Percentiles rank a stretch among this genome's conserved stretches.
These are phyloP conservation scores for Mycena vitilis DNA, from an alignment of 768 basidiomycete genomes.

Conservation along the genomic window DNA sequence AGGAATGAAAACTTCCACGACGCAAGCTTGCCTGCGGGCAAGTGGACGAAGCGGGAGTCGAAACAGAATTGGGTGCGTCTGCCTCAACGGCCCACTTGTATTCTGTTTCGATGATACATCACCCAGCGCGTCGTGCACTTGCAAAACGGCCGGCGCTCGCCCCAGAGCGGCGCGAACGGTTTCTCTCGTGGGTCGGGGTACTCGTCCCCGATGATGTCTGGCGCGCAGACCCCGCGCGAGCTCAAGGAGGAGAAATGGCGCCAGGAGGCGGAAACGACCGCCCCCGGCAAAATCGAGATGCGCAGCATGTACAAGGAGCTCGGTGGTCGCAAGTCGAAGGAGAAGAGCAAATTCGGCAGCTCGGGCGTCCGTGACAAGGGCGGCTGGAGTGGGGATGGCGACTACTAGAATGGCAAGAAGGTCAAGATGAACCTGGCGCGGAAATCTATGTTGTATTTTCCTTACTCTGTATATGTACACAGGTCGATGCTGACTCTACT, in stretches of 20 bases:
- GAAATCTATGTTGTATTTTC: slow-evolving; percentile 10
- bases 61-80: slow-evolving; percentile 87
- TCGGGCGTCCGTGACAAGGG: slow-evolving; percentile 78
- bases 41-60: slow-evolving; percentile 95
- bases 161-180: slow-evolving; percentile 42
- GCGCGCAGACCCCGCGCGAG: slow-evolving; percentile 84
- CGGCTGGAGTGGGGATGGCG: slow-evolving; percentile 65
- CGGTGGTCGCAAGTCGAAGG: slow-evolving; percentile 83
- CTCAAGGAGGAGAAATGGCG: slow-evolving; percentile 83
- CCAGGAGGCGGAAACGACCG: slow-evolving; percentile 60
- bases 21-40: slow-evolving; percentile 79
- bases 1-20: slow-evolving; percentile 90
- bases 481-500: slow-evolving; percentile 1
- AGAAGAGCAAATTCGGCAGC: slow-evolving; percentile 79
- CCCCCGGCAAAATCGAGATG: slow-evolving; percentile 86
- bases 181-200: slow-evolving; percentile 59
- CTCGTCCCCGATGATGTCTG: slow-evolving; percentile 64
- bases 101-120: slow-evolving; percentile 14
- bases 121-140: slow-evolving; percentile 65
- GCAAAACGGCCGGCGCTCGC: slow-evolving; percentile 56
- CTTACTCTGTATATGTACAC: not conserved
- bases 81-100: not conserved
- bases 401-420: slow-evolving; percentile 32
- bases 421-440: not conserved
- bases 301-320: slow-evolving; percentile 92